Percentiles rank a stretch among this genome's conserved stretches.
Conservation (phyloP, 371 early-diverging fungal species). For the Apophysomyces elegans region DNA sequence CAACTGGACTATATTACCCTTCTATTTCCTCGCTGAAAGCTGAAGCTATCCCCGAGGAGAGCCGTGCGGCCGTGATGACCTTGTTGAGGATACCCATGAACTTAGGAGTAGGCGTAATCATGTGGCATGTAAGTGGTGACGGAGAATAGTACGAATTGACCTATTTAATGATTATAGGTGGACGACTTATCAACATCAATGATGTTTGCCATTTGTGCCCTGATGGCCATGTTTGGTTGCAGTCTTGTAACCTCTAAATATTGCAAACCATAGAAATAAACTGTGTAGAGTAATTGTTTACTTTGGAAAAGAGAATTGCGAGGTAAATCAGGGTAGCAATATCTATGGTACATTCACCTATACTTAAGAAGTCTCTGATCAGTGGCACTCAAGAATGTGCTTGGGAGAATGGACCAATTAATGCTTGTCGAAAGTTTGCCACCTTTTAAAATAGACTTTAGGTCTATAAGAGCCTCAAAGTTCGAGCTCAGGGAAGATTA, state of each 20-base stretch:
- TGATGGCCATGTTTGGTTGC: constrained; percentile 33
- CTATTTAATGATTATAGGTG: constrained; percentile 20
- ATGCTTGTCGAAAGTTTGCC: too few relatives aligned
- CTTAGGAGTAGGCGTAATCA: constrained; percentile 68
- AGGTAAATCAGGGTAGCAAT: too few relatives aligned
- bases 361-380: too few relatives aligned
- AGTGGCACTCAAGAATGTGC: too few relatives aligned
- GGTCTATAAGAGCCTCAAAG: too few relatives aligned
- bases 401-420: too few relatives aligned
- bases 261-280: too few relatives aligned
- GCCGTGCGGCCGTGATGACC: constrained; percentile 77
- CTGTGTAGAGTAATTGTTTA: too few relatives aligned
- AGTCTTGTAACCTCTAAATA: neutral
- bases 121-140: constrained; percentile 57
- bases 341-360: too few relatives aligned
- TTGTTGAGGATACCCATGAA: constrained; percentile 81
- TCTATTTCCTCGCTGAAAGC: constrained; percentile 69
- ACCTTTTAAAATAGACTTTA: too few relatives aligned
- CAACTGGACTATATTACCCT: constrained; percentile 81
- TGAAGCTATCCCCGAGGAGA: constrained; percentile 73
- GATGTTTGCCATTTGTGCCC: constrained; percentile 51
- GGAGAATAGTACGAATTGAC: neutral
- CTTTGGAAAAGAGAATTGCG: too few relatives aligned
- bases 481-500: too few relatives aligned
- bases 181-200: constrained; percentile 33